A percentile compares a stretch with the other conserved stretches of the same genome.
phyloP scores from a whole-genome alignment of 169 alveolate genomes.

The Plasmodium sp. region DNA sequence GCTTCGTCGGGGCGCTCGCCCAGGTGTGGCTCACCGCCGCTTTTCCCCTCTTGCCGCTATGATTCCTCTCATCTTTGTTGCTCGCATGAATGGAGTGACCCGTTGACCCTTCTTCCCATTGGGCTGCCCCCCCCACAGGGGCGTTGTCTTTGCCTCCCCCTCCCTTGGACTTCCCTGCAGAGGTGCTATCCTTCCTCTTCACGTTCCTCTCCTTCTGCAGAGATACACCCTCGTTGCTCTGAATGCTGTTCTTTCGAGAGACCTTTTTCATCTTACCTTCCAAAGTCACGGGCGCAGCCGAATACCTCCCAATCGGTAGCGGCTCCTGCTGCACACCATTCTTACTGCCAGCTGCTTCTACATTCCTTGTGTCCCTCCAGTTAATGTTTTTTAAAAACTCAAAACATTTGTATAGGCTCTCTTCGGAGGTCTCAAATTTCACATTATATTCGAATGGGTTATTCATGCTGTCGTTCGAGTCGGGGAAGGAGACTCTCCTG shows the following conservation, averaged over 20 bases:
- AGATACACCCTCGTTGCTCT: neutral
- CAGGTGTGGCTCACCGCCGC: neutral
- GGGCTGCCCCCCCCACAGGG: neutral
- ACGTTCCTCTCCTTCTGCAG: conserved; percentile 22
- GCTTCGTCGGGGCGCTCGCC: neutral
- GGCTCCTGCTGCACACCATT: neutral
- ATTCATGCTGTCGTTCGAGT: neutral
- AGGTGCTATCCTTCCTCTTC: neutral
- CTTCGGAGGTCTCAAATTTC: conserved; percentile 37
- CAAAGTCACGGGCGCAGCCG: neutral
- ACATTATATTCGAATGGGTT: conserved; percentile 12
- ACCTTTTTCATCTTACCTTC: conserved; percentile 32
- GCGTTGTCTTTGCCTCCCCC: neutral
- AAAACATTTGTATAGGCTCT: conserved; percentile 55
- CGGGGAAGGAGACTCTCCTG: neutral
- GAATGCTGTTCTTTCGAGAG: conserved; percentile 12
- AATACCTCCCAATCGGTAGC: neutral
- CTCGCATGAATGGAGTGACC: neutral
- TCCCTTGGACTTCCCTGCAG: conserved; percentile 6
- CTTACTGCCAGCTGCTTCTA: conserved; percentile 2
- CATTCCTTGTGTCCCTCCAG: neutral
- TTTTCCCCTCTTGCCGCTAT: neutral
- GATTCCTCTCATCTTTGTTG: neutral
- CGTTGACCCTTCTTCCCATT: neutral
- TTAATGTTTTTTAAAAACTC: conserved; percentile 67